Percentiles rank a stretch among this genome's conserved stretches.
These are phyloP conservation scores for Epichloe festucae DNA, from an alignment of 2,329 filamentous ascomycete genomes.

Conservation along the genomic window DNA sequence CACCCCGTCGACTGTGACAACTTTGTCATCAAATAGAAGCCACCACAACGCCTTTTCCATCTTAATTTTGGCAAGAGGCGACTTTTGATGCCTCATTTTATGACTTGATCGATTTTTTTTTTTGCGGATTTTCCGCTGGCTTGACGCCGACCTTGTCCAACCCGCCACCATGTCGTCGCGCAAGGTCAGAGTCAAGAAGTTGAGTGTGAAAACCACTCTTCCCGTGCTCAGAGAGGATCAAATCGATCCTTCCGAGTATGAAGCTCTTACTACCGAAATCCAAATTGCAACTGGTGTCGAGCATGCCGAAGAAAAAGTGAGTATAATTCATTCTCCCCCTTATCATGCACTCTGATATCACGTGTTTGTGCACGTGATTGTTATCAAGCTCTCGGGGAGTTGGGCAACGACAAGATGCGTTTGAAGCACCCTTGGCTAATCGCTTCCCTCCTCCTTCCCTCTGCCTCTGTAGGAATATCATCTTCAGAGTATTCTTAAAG, in stretches of 20 bases:
- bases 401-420: background rate
- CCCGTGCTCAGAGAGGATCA: constrained; percentile 81
- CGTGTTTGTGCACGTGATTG: constrained; percentile 35
- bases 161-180: constrained; percentile 45
- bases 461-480: constrained; percentile 66
- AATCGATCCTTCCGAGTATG: constrained; percentile 76
- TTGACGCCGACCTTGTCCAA: constrained; percentile 24
- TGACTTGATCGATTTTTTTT: constrained; percentile 53
- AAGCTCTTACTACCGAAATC: constrained; percentile 69
- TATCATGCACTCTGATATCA: constrained; percentile 27
- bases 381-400: background rate
- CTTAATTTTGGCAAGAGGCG: constrained; percentile 33
- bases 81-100: constrained; percentile 44
- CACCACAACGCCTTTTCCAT: constrained; percentile 39
- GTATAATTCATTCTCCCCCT: constrained; percentile 30
- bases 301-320: constrained; percentile 91
- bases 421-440: background rate
- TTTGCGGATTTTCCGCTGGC: constrained; percentile 44
- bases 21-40: constrained; percentile 41
- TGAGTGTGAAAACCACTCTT: constrained; percentile 80
- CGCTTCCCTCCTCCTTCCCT: too few relatives aligned
- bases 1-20: constrained; percentile 36
- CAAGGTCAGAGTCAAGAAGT: constrained; percentile 76
- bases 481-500: constrained; percentile 66
- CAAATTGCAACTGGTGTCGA: constrained; percentile 94